Percentiles rank a stretch among this genome's conserved stretches.
These are phyloP conservation scores for Colletotrichum brevisporum DNA, from an alignment of 2,329 filamentous ascomycete species.

Conservation along the genomic window DNA sequence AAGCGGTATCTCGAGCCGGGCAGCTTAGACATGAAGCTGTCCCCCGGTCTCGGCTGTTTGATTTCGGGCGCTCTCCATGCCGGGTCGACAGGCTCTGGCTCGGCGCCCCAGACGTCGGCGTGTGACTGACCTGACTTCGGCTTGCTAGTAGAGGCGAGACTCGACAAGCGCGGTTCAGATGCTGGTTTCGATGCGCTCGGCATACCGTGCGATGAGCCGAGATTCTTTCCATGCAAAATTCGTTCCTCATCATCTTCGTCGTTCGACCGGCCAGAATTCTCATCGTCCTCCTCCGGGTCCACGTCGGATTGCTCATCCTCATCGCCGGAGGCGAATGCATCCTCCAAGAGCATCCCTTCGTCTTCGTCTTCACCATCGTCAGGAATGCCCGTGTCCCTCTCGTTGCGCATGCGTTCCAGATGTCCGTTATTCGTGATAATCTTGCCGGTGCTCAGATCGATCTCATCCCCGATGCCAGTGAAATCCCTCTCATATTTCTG, in stretches of 20 bases:
- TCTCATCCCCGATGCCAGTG: conserved; percentile 86
- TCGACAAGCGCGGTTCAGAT: conserved; percentile 40
- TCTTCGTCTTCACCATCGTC: conserved; percentile 54
- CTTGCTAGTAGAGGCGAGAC: conserved; percentile 42
- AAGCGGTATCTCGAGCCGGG: conserved; percentile 31
- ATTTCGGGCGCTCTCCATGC: conserved; percentile 56
- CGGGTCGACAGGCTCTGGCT: conserved; percentile 49
- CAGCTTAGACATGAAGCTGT: conserved; percentile 33
- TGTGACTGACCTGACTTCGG: conserved; percentile 41
- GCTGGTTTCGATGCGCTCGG: neutral
- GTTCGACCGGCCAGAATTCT: conserved; percentile 38
- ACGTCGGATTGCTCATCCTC: conserved; percentile 44
- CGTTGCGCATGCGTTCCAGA: conserved; percentile 72
- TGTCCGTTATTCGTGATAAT: conserved; percentile 95
- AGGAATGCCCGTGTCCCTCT: conserved; percentile 61
- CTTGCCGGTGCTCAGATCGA: conserved; percentile 84
- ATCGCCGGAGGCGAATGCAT: conserved; percentile 45
- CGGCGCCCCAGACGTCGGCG: conserved; percentile 37
- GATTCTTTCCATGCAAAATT: conserved; percentile 40
- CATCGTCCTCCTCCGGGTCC: conserved; percentile 34
- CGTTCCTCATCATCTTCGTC: conserved; percentile 49
- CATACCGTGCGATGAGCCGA: conserved; percentile 17
- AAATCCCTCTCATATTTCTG: conserved; percentile 90
- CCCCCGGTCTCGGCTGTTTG: conserved; percentile 42
- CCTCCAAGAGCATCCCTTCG: conserved; percentile 50